A percentile compares a stretch with the other conserved stretches of the same genome.
These are phyloP conservation scores for Neurospora hispaniola DNA, from an alignment of 495 filamentous ascomycete species.

Conservation along the genomic window DNA sequence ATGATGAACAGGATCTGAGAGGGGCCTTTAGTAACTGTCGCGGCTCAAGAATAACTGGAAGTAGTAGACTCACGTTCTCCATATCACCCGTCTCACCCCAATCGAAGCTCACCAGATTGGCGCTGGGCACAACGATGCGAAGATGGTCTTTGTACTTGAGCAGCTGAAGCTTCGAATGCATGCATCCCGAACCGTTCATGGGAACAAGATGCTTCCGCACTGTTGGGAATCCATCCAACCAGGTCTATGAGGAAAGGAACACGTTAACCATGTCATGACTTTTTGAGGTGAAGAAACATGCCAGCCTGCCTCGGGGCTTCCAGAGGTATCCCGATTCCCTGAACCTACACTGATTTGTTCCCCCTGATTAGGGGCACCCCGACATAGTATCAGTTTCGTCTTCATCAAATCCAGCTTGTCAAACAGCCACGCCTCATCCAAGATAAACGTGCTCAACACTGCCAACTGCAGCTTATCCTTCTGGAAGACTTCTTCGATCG, in stretches of 20 bases:
- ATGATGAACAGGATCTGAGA: slow-evolving; percentile 65
- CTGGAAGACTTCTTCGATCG: slow-evolving; percentile 82
- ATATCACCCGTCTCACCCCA: slow-evolving; percentile 75
- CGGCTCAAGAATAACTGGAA: neutral
- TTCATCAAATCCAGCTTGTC: slow-evolving; percentile 29
- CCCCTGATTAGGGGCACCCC: neutral
- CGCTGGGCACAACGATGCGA: slow-evolving; percentile 68
- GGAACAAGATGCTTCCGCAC: slow-evolving; percentile 17
- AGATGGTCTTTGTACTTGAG: slow-evolving; percentile 60
- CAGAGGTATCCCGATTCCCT: neutral
- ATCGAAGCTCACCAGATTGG: slow-evolving; percentile 69
- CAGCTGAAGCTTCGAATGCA: slow-evolving; percentile 87
- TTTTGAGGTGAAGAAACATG: neutral
- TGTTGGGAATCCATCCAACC: neutral
- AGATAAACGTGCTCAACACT: slow-evolving; percentile 77
- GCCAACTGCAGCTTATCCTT: slow-evolving; percentile 58
- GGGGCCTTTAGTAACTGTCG: slow-evolving; percentile 1
- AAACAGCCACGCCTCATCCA: slow-evolving; percentile 51
- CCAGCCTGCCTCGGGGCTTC: neutral
- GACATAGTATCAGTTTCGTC: slow-evolving; percentile 30
- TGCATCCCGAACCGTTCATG: slow-evolving; percentile 42
- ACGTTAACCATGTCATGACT: neutral
- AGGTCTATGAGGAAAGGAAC: neutral
- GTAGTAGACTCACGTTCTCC: slow-evolving; percentile 52
- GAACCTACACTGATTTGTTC: neutral